Percentiles rank a stretch among this genome's conserved stretches.
phyloP scores from a whole-genome alignment of 2,329 filamentous ascomycete genomes.

The Neonectria neomacrospora region DNA sequence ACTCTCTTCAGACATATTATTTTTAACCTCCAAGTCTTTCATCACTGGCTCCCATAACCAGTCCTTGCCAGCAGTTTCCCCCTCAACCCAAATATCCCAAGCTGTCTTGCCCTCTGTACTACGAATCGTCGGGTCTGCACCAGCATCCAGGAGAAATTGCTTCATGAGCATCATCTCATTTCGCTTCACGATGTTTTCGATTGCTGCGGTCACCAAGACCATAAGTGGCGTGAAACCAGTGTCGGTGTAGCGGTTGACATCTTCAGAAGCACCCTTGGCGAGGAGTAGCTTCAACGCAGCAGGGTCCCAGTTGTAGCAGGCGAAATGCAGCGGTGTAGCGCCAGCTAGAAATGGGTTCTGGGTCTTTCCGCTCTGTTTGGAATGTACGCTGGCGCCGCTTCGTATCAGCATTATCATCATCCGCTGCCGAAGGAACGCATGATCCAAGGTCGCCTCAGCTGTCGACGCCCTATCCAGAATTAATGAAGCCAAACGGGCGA shows the following conservation, averaged over 20 bases:
- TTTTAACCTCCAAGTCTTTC: background rate
- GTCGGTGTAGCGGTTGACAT: background rate
- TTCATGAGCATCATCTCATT: background rate
- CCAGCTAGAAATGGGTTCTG: background rate
- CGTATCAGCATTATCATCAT: constrained; percentile 8
- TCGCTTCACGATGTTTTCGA: background rate
- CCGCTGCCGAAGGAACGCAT: background rate
- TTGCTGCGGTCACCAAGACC: background rate
- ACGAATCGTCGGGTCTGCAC: background rate
- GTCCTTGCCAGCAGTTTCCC: background rate
- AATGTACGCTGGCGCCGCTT: constrained; percentile 6
- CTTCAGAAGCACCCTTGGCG: background rate
- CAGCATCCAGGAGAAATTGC: background rate
- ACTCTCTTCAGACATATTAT: background rate
- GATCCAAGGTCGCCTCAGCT: background rate
- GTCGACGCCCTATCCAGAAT: background rate
- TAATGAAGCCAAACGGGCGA: constrained; percentile 2
- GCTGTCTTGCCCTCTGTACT: background rate
- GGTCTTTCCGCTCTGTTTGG: background rate
- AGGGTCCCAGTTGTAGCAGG: background rate
- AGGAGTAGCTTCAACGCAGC: background rate
- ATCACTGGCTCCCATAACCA: background rate
- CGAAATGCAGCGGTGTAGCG: background rate
- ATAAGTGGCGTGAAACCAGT: background rate
- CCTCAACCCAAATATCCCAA: background rate